Percentiles rank a stretch among this genome's conserved stretches.
phyloP scores from a whole-genome alignment of 805 yeast species.

The Diddensiella transvaalensis region DNA sequence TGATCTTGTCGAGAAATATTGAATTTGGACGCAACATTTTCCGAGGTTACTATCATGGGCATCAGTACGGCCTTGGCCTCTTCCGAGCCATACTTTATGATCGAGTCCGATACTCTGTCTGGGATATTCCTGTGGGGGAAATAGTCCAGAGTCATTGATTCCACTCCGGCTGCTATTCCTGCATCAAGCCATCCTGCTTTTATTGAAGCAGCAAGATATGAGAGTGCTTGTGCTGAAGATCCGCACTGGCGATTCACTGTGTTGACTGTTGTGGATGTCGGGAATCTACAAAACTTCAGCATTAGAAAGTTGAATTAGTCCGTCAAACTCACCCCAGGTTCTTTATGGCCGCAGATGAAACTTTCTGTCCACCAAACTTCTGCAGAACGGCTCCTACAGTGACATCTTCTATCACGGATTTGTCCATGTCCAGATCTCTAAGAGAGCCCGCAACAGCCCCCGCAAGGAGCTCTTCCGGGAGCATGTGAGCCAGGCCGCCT shows the following conservation, averaged over 20 bases:
- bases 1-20: constrained; percentile 58
- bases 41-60: constrained; percentile 89
- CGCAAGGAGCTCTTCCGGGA: constrained; percentile 37
- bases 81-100: constrained; percentile 11
- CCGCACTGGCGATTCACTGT: constrained; percentile 40
- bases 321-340: constrained; percentile 26
- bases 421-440: constrained; percentile 31
- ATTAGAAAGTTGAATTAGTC: no score
- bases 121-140: constrained; percentile 41
- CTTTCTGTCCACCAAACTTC: constrained; percentile 40
- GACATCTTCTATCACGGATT: constrained; percentile 35
- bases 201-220: constrained; percentile 35
- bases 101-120: constrained; percentile 29
- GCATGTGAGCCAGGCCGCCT: constrained; percentile 38
- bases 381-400: constrained; percentile 39
- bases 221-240: constrained; percentile 39
- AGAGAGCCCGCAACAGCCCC: constrained; percentile 14
- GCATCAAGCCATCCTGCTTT: constrained; percentile 32
- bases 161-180: constrained; percentile 43
- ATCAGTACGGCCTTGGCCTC: constrained; percentile 65
- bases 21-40: constrained; percentile 65
- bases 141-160: constrained; percentile 42
- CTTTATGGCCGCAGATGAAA: constrained; percentile 37
- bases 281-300: constrained; percentile 28
- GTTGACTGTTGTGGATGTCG: constrained; percentile 19